Percentiles rank a stretch among this genome's conserved stretches.
Evolutionary conservation across 108 stramenopile species (phyloP).

Genomic region (Pseudonitzschia multistriata): DNA sequence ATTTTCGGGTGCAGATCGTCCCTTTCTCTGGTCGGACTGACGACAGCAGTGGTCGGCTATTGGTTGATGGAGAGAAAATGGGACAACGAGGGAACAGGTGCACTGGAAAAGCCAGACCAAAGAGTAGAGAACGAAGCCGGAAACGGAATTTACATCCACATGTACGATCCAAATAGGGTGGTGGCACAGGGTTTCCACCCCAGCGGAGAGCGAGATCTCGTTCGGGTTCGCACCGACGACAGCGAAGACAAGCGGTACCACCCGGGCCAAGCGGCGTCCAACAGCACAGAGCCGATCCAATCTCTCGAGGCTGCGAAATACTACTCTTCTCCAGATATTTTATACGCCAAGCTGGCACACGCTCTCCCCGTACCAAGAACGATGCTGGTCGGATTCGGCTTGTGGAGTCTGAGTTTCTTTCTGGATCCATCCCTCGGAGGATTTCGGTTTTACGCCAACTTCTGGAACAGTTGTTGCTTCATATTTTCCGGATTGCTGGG

Average conservation of each 20-base stretch:
- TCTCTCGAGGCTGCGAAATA: constrained; percentile 7
- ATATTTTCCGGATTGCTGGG: constrained; percentile 17
- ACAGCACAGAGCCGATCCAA: not conserved
- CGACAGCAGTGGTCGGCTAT: constrained; percentile 1
- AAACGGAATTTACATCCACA: not conserved
- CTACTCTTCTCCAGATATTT: constrained; percentile 3
- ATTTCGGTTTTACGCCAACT: constrained; percentile 5
- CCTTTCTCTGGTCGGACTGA: constrained; percentile 22
- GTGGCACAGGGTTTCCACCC: constrained; percentile 17
- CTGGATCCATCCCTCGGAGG: constrained; percentile 9
- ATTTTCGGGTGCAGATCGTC: constrained; percentile 19
- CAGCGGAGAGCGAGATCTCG: constrained; percentile 23
- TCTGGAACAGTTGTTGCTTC: constrained; percentile 20
- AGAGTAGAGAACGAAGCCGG: not conserved
- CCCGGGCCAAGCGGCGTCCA: not conserved
- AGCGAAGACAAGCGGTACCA: not conserved
- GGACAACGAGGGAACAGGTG: constrained; percentile 25
- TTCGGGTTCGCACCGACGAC: constrained; percentile 24
- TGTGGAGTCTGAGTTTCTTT: constrained; percentile 25
- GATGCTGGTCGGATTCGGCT: constrained; percentile 18
- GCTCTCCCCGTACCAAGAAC: constrained; percentile 3
- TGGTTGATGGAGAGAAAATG: constrained; percentile 27
- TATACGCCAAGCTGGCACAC: constrained; percentile 13
- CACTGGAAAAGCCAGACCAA: constrained; percentile 1
- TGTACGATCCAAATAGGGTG: constrained; percentile 1